Percentiles rank a stretch among this genome's conserved stretches.
Evolutionary conservation across 495 filamentous ascomycete genomes (phyloP).

Genomic region (Aspergillus coremiiformis): DNA sequence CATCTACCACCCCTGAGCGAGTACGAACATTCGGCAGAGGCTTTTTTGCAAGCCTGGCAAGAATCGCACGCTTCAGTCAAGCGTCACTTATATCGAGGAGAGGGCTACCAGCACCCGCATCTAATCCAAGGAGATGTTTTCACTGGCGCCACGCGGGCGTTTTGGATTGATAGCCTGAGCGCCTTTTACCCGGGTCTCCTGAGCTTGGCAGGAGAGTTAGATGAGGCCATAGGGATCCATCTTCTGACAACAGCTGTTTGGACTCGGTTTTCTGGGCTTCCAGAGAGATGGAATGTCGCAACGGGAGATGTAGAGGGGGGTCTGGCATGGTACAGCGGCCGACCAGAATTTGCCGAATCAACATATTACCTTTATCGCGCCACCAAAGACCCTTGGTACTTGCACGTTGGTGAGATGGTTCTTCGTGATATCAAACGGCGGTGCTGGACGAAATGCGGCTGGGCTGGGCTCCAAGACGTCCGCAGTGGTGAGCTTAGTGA

Average conservation of each 20-base stretch:
- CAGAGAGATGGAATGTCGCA: slow-evolving; percentile 85
- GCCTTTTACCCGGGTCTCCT: slow-evolving; percentile 95
- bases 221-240: slow-evolving; percentile 84
- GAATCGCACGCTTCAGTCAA: slow-evolving; percentile 78
- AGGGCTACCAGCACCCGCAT: slow-evolving; percentile 74
- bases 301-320: slow-evolving; percentile 81
- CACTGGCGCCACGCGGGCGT: slow-evolving; percentile 73
- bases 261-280: slow-evolving; percentile 86
- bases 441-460: slow-evolving; percentile 91
- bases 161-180: slow-evolving; percentile 92
- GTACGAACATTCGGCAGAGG: slow-evolving; percentile 61
- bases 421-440: slow-evolving; percentile 79
- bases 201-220: slow-evolving; percentile 74
- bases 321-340: slow-evolving; percentile 87
- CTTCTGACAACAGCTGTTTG: slow-evolving; percentile 86
- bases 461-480: slow-evolving; percentile 93
- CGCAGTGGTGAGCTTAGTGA: slow-evolving; percentile 81
- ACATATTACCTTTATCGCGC: slow-evolving; percentile 89
- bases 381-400: slow-evolving; percentile 93
- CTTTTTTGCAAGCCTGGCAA: slow-evolving; percentile 80
- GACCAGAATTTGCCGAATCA: slow-evolving; percentile 93
- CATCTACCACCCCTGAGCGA: slow-evolving; percentile 52
- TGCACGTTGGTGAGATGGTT: slow-evolving; percentile 93
- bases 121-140: slow-evolving; percentile 83
- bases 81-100: slow-evolving; percentile 65